Conservation (phyloP, 805 yeast species). For the Candida broadrunensis region DNA sequence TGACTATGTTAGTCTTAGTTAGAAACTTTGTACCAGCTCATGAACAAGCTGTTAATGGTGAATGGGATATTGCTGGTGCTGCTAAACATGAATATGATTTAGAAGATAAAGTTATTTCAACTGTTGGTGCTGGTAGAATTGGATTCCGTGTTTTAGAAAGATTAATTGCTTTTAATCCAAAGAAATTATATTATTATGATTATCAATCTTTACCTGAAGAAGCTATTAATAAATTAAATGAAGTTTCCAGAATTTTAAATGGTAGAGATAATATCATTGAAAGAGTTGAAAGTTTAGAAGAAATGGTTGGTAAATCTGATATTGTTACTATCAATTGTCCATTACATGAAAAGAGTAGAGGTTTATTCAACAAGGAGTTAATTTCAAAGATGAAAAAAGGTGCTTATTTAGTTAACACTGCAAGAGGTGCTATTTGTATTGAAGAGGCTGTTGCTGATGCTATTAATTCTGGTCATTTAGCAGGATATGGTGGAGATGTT, state of each 20-base stretch:
- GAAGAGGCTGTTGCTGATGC: slow-evolving; percentile 77
- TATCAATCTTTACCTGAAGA: slow-evolving; percentile 64
- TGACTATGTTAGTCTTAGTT: slow-evolving; percentile 68
- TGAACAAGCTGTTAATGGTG: slow-evolving; percentile 56
- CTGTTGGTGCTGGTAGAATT: slow-evolving; percentile 80
- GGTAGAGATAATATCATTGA: slow-evolving; percentile 56
- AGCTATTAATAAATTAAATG: slow-evolving; percentile 38
- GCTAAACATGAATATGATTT: slow-evolving; percentile 74
- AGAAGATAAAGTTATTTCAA: slow-evolving; percentile 74
- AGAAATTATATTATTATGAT: slow-evolving; percentile 70
- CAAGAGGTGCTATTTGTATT: slow-evolving; percentile 77
- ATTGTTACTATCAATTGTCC: slow-evolving; percentile 78
- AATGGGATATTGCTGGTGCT: slow-evolving; percentile 76
- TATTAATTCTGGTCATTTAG: slow-evolving; percentile 59
- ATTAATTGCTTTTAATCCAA: slow-evolving; percentile 68
- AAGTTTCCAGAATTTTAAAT: slow-evolving; percentile 32
- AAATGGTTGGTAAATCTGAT: slow-evolving; percentile 64
- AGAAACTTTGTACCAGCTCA: slow-evolving; percentile 81
- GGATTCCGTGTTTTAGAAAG: slow-evolving; percentile 76
- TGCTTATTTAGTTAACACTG: slow-evolving; percentile 73
- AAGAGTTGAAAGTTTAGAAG: slow-evolving; percentile 59
- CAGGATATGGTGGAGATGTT: slow-evolving; percentile 85
- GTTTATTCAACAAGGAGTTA: slow-evolving; percentile 63
- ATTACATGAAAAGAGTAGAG: slow-evolving; percentile 65
- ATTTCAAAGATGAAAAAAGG: slow-evolving; percentile 71